Evolutionary conservation across 768 basidiomycete species (phyloP).

Genomic region (Trichaptum fuscoviolaceum): DNA sequence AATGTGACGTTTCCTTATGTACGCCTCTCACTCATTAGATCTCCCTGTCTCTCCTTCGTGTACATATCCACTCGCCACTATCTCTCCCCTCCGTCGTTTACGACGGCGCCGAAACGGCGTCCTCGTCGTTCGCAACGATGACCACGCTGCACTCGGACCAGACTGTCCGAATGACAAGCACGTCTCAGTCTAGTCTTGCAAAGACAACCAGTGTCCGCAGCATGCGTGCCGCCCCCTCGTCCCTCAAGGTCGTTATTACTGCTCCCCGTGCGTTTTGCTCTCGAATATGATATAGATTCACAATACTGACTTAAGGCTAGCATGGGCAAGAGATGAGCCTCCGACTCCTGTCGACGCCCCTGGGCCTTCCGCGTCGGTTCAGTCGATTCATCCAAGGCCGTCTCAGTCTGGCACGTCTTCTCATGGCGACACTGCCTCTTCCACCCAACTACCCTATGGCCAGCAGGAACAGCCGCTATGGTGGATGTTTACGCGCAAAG

Average conservation of each 20-base stretch:
- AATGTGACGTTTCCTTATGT: neutral
- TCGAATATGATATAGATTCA: conserved; percentile 3
- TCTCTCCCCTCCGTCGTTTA: neutral
- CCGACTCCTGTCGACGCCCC: conserved; percentile 56
- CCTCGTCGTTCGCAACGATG: conserved; percentile 1
- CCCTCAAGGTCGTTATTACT: conserved; percentile 53
- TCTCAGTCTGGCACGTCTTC: conserved; percentile 38
- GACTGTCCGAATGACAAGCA: neutral
- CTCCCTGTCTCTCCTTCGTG: neutral
- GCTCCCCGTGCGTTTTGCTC: conserved; percentile 53
- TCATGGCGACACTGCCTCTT: conserved; percentile 48
- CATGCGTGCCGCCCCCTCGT: conserved; percentile 16
- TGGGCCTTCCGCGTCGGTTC: conserved; percentile 22
- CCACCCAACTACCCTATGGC: conserved; percentile 29
- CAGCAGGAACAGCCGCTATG: conserved; percentile 39
- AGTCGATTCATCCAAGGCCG: conserved; percentile 19
- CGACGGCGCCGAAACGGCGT: neutral
- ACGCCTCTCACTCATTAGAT: neutral
- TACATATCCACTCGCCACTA: neutral
- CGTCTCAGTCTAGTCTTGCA: conserved; percentile 12
- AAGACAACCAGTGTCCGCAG: conserved; percentile 26
- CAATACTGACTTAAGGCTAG: conserved; percentile 31
- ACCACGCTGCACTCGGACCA: neutral
- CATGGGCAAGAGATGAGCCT: conserved; percentile 82
- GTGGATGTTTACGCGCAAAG: conserved; percentile 68